A percentile compares a stretch with the other conserved stretches of the same genome.
Conservation (phyloP, 2,329 filamentous ascomycete species). For the Aspergillus alliaceus region DNA sequence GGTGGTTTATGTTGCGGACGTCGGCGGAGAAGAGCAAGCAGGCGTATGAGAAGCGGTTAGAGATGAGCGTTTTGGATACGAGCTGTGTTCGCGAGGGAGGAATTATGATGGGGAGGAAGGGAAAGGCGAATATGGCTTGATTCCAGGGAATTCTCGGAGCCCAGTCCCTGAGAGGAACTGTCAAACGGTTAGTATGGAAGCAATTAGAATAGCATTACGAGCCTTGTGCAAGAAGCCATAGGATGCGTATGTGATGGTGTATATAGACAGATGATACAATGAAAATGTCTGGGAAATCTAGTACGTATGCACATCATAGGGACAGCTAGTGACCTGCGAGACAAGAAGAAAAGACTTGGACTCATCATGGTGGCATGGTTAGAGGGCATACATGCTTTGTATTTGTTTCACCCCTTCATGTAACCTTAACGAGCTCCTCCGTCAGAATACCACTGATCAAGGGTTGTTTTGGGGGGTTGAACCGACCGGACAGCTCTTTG, state of each 20-base stretch:
- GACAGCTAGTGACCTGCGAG: too few species aligned
- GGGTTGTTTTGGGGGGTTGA: background rate
- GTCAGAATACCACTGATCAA: background rate
- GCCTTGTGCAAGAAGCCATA: background rate
- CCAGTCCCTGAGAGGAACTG: background rate
- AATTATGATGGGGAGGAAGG: slow-evolving; percentile 11
- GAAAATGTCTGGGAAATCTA: too few species aligned
- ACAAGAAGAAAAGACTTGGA: too few species aligned
- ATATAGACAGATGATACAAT: too few species aligned
- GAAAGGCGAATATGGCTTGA: slow-evolving; percentile 9
- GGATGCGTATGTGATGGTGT: background rate
- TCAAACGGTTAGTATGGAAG: too few species aligned
- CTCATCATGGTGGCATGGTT: too few species aligned
- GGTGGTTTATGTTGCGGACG: slow-evolving; percentile 55
- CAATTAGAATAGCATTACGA: background rate
- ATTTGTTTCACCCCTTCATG: background rate
- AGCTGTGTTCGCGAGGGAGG: slow-evolving; percentile 12
- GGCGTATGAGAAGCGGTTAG: slow-evolving; percentile 22
- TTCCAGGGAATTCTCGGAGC: background rate
- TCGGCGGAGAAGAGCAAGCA: slow-evolving; percentile 17
- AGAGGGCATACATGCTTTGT: background rate
- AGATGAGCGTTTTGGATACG: slow-evolving; percentile 23
- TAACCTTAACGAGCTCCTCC: background rate
- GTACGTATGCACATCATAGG: too few species aligned
- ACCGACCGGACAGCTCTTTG: background rate